Evolutionary conservation across 2,329 filamentous ascomycete genomes (phyloP), one percentile per base, ranked within the genome.

Genomic region (Aspergillus felis): DNA sequence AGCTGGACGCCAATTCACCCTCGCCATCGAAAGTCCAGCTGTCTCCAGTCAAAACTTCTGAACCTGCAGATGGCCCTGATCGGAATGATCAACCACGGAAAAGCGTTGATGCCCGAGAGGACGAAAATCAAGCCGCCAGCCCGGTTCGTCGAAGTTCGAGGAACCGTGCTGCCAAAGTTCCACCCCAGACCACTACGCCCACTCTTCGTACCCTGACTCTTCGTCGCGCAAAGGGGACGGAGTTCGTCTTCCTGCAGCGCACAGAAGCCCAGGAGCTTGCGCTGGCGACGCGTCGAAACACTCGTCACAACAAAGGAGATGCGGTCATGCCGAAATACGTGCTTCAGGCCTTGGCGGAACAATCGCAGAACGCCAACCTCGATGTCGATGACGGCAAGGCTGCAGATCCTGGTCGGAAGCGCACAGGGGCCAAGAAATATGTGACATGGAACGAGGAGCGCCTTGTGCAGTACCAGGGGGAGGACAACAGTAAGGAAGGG

Each of bases 141-240:
- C 68, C 72, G 24, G 60, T 61, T 22, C 72, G 76, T 55, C 69
- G 76, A 47, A 78, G 75, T 62, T 71, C 69, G 50, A 70, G 76
- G 47, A 61, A 61, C 54, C 56, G 62, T 56, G 56, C 53, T 62
- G 51, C 65, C 66, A 69, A 67, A 58, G 58, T 61, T 44, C 59
- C 64, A 51, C 62, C 66, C 58, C 59, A 57, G 48, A 56, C 64
- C 6, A 61, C 64, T 27, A 60, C 59, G 20, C 65, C 69, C 17
- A 54, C 54, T 42, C 75, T 73, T 53, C 75, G 72, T 50, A 70
- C 70, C 6, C 74, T 78, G 51, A 69, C 76, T 4, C 70, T 79
- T 22, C 76, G 77, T 51, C 74, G 77, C 12, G 69, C 76, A 3
- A 78, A 74, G 51, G 77, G 77, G 4, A 78, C 70, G 5, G 77